Evolutionary conservation across 2,329 filamentous ascomycete genomes (phyloP).

Genomic region (Fusarium veterinarium): DNA sequence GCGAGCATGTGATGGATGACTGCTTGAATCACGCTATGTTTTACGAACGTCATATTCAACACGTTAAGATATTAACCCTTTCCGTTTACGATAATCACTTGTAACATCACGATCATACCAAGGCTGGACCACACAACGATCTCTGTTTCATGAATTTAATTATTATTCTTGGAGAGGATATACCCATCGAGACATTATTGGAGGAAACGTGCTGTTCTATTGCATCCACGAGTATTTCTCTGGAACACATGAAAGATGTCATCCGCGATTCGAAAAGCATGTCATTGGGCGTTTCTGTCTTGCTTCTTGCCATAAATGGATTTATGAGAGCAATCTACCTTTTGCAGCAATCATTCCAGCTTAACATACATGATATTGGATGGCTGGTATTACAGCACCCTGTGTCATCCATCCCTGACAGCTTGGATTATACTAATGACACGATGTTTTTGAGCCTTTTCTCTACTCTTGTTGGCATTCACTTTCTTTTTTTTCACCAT

Average conservation of each 20-base stretch:
- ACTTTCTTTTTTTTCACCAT: slow-evolving; percentile 1
- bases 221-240: slow-evolving; percentile 14
- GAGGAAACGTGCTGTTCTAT: slow-evolving; percentile 33
- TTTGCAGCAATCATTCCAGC: slow-evolving; percentile 10
- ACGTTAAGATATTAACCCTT: slow-evolving; percentile 17
- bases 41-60: slow-evolving; percentile 22
- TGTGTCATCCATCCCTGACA: background rate
- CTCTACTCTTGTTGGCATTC: slow-evolving; percentile 2
- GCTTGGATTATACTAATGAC: background rate
- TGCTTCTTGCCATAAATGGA: background rate
- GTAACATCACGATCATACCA: slow-evolving; percentile 43
- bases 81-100: slow-evolving; percentile 30
- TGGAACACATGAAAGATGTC: slow-evolving; percentile 28
- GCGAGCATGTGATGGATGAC: slow-evolving; percentile 60
- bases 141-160: slow-evolving; percentile 34
- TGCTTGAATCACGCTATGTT: slow-evolving; percentile 17
- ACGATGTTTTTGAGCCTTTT: background rate
- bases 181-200: slow-evolving; percentile 48
- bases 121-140: slow-evolving; percentile 40
- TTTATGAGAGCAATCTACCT: background rate
- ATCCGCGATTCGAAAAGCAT: slow-evolving; percentile 27
- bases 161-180: slow-evolving; percentile 44
- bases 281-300: slow-evolving; percentile 23
- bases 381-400: slow-evolving; percentile 5
- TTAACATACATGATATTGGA: slow-evolving; percentile 3